These are phyloP conservation scores for Saccharomyces cerevisiae DNA, from an alignment of 805 yeast species.

Conservation along the genomic window DNA sequence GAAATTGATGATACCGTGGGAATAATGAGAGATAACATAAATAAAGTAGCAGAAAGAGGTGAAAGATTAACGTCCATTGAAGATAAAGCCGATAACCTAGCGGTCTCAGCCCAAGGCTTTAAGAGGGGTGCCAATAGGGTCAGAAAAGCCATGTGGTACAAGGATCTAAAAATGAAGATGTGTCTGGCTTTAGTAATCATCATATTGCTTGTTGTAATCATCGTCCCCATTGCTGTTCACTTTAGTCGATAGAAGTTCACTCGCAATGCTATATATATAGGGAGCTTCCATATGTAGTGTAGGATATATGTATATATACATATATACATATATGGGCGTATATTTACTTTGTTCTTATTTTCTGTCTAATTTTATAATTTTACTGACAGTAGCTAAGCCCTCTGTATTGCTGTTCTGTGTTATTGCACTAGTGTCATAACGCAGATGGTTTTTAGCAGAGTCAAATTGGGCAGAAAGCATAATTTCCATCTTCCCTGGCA, in stretches of 20 bases:
- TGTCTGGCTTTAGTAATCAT: slow-evolving; percentile 76
- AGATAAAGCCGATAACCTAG: slow-evolving; percentile 84
- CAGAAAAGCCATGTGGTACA: slow-evolving; percentile 98
- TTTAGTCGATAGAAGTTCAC: slow-evolving; percentile 32
- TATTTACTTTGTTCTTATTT: neutral
- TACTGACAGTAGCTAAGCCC: neutral
- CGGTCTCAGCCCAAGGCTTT: slow-evolving; percentile 85
- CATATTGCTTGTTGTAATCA: slow-evolving; percentile 70
- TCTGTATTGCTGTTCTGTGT: neutral
- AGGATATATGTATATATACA: neutral
- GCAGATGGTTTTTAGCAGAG: neutral
- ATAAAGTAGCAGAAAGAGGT: slow-evolving; percentile 87
- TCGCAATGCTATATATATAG: neutral
- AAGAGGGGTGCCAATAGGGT: slow-evolving; percentile 94
- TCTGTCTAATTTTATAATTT: neutral
- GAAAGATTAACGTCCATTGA: slow-evolving; percentile 86
- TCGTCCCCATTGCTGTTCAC: slow-evolving; percentile 88
- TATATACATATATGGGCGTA: neutral
- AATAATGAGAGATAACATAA: slow-evolving; percentile 95
- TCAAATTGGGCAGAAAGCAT: neutral
- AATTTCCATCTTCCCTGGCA: slow-evolving; percentile 2
- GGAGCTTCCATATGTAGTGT: neutral
- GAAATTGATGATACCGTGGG: slow-evolving; percentile 96
- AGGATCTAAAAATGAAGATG: slow-evolving; percentile 90
- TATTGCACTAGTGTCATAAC: neutral